Base-by-base conservation (phyloP, 441 rosid genomes). In the Rhodomyrtus psidioides region DNA sequence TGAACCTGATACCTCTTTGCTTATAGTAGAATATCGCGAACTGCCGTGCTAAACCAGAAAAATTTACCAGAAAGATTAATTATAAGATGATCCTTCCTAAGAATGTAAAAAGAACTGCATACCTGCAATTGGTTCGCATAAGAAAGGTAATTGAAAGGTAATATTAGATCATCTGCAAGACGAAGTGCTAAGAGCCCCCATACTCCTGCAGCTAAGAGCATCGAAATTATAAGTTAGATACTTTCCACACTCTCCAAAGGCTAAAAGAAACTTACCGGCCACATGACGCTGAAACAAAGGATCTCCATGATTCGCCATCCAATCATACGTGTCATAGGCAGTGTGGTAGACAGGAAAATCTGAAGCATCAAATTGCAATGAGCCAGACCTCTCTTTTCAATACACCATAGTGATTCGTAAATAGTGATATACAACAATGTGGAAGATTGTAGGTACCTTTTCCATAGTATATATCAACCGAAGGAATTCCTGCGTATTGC, bases 261-360 rank as follows among this genome's bases (percentile, higher is more conserved):
- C 39, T 17, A 24, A 76, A n/a, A 86, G 85, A 86, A 86, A 79
- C 92, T 91, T 87, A 97, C 99, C 96, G 34, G 98, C 96, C 83
- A 96, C 94, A 86, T 97, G 99, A 24, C 98, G 98, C 81, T 91
- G 95, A 88, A 97, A 95, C 85, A 92, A 86, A 34, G 98, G 98
- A 91, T 97, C 98, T 4, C 92, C 98, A 4, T 93, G 49, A 87
- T 87, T 91, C 84, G 89, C 88, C 91, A 97, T 91, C 99, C 98
- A 97, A 81, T 92, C 94, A 70, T 92, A 97, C 83, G 96, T 91
- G 91, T 97, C 99, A 84, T 92, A 94, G 49, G 97, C 98, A 12
- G 99, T 97, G 91, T 97, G 99, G 86, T 97, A 96, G 59, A 94
- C 98, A 19, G 99, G 97, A 89, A 92, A 97, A 90, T 96, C 98